A percentile compares a stretch with the other conserved stretches of the same genome.
phyloP scores from a whole-genome alignment of 495 filamentous ascomycete genomes.

The Tuber umbilicatum region DNA sequence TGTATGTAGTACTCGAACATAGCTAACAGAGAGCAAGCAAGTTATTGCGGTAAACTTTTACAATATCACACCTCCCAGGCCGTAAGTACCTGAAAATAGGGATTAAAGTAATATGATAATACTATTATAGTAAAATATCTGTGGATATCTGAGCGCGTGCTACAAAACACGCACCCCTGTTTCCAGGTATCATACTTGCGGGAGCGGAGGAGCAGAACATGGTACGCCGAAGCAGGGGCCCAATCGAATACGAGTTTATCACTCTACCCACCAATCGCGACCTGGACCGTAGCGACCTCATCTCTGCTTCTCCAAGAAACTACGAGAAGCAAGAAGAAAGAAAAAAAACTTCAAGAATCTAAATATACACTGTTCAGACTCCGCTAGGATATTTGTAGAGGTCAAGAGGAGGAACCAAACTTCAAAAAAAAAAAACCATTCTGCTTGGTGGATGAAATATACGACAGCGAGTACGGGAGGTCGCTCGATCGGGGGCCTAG shows the following conservation, averaged over 20 bases:
- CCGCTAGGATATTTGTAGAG: background rate
- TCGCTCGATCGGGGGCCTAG: background rate
- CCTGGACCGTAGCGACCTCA: background rate
- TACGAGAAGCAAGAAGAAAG: background rate
- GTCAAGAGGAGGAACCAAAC: background rate
- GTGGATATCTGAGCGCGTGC: too few relatives aligned
- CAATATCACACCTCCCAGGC: too few relatives aligned
- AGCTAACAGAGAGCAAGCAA: background rate
- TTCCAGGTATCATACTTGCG: too few relatives aligned
- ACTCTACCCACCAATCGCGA: background rate
- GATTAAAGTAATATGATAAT: too few relatives aligned
- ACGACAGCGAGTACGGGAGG: background rate
- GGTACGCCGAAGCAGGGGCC: background rate
- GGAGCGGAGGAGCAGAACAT: too few relatives aligned
- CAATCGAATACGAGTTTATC: background rate
- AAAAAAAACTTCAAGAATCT: background rate
- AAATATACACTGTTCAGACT: background rate
- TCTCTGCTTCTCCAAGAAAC: background rate
- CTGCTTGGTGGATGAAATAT: background rate
- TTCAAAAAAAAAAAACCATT: background rate
- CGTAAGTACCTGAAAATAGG: too few relatives aligned
- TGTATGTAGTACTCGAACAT: background rate
- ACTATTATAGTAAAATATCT: too few relatives aligned
- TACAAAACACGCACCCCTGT: too few relatives aligned
- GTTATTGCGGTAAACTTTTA: background rate